Evolutionary conservation across 2,329 filamentous ascomycete genomes (phyloP), one percentile per base, ranked within the genome.

Genomic region (Stagonosporopsis rhizophila): DNA sequence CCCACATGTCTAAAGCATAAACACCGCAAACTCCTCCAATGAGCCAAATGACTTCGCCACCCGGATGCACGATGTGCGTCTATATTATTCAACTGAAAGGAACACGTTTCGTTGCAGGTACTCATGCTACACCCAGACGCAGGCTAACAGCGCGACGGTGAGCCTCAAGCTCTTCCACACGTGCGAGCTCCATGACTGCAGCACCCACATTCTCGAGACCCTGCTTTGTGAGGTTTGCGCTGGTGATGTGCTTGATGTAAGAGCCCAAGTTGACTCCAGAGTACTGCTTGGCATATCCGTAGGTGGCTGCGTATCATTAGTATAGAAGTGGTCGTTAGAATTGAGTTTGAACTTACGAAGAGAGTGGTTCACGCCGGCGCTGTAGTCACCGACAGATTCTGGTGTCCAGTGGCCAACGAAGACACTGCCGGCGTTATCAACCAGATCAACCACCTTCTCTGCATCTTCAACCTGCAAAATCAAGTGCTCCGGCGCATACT

Each of bases 261-360:
- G 94, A 98, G 28, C 87, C 92, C 6, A 99, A 85, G 77, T 96
- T 99, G 72, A 99, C 95, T 48, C 95, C 95, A 6, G 92, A 97
- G 81, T 99, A 99, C 77, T 99, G 95, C 80, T 96, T 96, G 44
- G 95, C 95, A 71, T 96, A 99, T 37, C 95, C 95, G 73, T 98
- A 99, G 0, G 95, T 99, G 48, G 95, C 92, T 96, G n/a, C 32
- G 8, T 22, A 66, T 23, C 12, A 49, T 67, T 41, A 68, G 52
- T 37, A 42, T 30, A 22, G 15, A 4, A 30, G 11, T 15, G 11
- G 9, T 17, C 2, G 3, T 12, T 25, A 30, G 2, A 3, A 2
- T 14, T 9, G 22, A 8, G 23, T 8, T 4, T 25, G 0, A 4
- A 50, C 50, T 40, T 89, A 96, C 92, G 95, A 64, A 99, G 81